Evolutionary conservation across 805 yeast species (phyloP), one percentile per base, ranked within the genome.

Genomic region (Hanseniaspora vineae): DNA sequence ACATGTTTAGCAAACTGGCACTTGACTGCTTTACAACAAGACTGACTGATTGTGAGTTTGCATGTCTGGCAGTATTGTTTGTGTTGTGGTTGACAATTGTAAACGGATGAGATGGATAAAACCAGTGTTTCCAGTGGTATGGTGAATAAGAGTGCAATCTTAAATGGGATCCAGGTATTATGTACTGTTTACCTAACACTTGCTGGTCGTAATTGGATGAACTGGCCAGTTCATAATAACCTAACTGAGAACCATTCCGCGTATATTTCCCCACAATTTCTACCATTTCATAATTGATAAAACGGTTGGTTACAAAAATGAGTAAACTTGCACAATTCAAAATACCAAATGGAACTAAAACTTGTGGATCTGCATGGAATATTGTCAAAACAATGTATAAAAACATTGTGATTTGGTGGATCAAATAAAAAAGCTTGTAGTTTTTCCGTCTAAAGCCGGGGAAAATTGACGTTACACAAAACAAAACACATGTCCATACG

Each of bases 331-430:
- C 29, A 17, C 47, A 13, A 49, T 62, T 61, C 1, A 63, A 49
- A 15, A 54, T 10, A 11, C 62, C 51, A 46, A 56, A 63, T 6
- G 67, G 66, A 17, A 67, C 52, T 0, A 65, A 54, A 1, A 81
- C 84, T 1, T 80, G 79, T 0, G 90, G 90, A 51, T 90, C 71
- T 1, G 92, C 84, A 62, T 84, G 94, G 46, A 73, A 65, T 1
- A 70, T 67, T 5, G 76, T 68, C 20, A 77, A 53, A 1, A 68
- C 53, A 4, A 80, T 61, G 47, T 73, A 67, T 1, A 64, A 31
- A 62, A 76, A 65, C 9, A 77, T 69, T 2, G 77, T 66, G 3
- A 75, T 35, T 46, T 77, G 73, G 59, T 84, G 94, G 17, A 70
- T 51, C 2, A 76, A 44, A 57, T 79, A 83, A 56, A 84, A 84